These are phyloP conservation scores for Rhizophora apiculata DNA, from an alignment of 345 rosid species.

Conservation along the genomic window DNA sequence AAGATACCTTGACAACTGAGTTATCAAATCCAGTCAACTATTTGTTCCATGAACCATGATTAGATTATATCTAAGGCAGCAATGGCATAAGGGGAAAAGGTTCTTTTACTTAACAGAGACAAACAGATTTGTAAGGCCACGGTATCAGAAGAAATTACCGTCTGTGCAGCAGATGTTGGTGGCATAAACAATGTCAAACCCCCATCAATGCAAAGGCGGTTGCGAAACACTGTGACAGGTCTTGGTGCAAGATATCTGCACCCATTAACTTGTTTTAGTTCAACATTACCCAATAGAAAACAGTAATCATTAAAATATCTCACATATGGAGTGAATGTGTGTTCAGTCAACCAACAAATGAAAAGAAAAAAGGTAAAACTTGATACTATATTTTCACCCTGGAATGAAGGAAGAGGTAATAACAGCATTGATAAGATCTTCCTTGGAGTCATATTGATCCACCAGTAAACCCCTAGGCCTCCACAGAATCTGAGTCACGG, in stretches of 20 bases:
- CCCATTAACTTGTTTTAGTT: constrained; percentile 9
- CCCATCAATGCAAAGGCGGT: constrained; percentile 88
- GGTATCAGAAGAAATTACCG: constrained; percentile 44
- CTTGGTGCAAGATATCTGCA: constrained; percentile 92
- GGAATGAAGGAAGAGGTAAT: constrained; percentile 89
- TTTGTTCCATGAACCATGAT: no score
- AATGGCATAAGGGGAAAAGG: neutral
- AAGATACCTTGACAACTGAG: no score
- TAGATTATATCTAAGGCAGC: neutral
- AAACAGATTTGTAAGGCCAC: neutral
- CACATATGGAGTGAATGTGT: no score
- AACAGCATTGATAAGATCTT: constrained; percentile 84
- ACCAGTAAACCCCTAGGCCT: constrained; percentile 87
- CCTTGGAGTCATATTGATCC: constrained; percentile 93
- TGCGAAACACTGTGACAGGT: constrained; percentile 82
- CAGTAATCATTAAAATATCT: neutral
- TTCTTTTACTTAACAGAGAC: neutral
- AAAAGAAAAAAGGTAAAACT: neutral
- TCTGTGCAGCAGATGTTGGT: constrained; percentile 85
- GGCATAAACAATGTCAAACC: constrained; percentile 96
- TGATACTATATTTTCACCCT: constrained; percentile 44
- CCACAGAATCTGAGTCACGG: constrained; percentile 91
- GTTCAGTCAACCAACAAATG: constrained; percentile 2
- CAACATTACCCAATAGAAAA: constrained; percentile 10
- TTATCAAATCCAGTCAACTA: no score